Percentiles rank a stretch among this genome's conserved stretches.
Evolutionary conservation across 2,329 filamentous ascomycete genomes (phyloP).

Genomic region (Scytalidium sp.): DNA sequence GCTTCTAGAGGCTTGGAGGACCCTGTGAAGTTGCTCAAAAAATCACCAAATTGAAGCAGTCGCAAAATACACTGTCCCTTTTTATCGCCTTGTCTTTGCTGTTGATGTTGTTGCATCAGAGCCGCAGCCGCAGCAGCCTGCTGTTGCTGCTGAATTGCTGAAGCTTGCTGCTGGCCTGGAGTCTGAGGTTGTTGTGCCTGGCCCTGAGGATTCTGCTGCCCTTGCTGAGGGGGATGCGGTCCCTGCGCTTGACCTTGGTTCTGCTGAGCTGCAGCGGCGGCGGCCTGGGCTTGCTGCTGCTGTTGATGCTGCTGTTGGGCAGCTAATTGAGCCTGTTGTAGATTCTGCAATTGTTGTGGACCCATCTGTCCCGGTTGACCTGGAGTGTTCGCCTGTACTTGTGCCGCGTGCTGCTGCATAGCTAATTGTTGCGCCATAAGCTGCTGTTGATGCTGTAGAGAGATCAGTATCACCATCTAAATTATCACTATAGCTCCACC

Average conservation of each 20-base stretch:
- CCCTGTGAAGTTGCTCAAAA: constrained; percentile 56
- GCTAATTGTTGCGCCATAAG: constrained; percentile 47
- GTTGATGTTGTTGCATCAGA: constrained; percentile 35
- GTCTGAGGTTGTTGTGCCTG: constrained; percentile 35
- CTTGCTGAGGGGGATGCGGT: constrained; percentile 37
- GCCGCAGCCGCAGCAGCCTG: constrained; percentile 12
- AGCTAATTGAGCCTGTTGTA: constrained; percentile 42
- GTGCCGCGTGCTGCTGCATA: constrained; percentile 42
- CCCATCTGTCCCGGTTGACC: constrained; percentile 48
- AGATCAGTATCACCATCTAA: background rate
- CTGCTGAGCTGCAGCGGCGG: constrained; percentile 39
- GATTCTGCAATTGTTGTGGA: constrained; percentile 41
- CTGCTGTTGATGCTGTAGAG: constrained; percentile 22
- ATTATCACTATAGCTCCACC: constrained; percentile 2
- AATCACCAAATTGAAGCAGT: constrained; percentile 61
- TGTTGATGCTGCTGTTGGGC: constrained; percentile 41
- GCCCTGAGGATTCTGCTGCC: constrained; percentile 34
- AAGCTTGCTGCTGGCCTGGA: constrained; percentile 36
- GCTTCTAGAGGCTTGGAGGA: constrained; percentile 26
- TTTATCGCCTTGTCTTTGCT: constrained; percentile 31
- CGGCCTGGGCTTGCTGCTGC: constrained; percentile 38
- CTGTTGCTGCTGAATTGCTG: constrained; percentile 28
- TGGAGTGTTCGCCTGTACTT: constrained; percentile 37
- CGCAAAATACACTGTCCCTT: constrained; percentile 55
- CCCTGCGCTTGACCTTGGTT: constrained; percentile 46